These are phyloP conservation scores for Tricholoma hemisulphureum DNA, from an alignment of 768 basidiomycete species.

Conservation along the genomic window DNA sequence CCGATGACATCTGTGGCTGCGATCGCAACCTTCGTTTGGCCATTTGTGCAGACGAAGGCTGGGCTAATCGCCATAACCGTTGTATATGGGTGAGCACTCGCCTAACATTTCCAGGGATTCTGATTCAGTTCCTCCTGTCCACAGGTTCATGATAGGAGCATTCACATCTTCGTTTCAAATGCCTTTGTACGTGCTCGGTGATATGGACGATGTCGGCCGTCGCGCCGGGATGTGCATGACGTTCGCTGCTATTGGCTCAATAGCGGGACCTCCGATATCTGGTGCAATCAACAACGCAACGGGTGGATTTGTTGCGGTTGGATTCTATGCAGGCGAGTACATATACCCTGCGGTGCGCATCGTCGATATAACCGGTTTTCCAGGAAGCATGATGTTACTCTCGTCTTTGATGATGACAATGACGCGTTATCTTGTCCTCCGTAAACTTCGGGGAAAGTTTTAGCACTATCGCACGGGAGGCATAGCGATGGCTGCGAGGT, in stretches of 20 bases:
- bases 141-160: slow-evolving; percentile 49
- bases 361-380: not conserved
- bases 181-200: slow-evolving; percentile 53
- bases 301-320: slow-evolving; percentile 43
- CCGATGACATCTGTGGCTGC: slow-evolving; percentile 51
- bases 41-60: slow-evolving; percentile 42
- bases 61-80: slow-evolving; percentile 47
- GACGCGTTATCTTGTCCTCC: slow-evolving; percentile 40
- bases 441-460: slow-evolving; percentile 40
- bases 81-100: slow-evolving; percentile 55
- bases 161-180: slow-evolving; percentile 48
- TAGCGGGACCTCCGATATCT: slow-evolving; percentile 62
- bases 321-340: slow-evolving; percentile 49
- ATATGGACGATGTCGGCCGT: slow-evolving; percentile 52
- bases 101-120: too few relatives aligned
- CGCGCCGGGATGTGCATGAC: slow-evolving; percentile 56
- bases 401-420: slow-evolving; percentile 40
- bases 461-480: too few relatives aligned
- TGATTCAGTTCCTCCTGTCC: too few relatives aligned
- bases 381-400: slow-evolving; percentile 39
- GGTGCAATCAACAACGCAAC: slow-evolving; percentile 53
- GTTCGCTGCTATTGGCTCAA: slow-evolving; percentile 50
- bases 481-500: too few relatives aligned
- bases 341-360: too few relatives aligned
- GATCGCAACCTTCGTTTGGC: slow-evolving; percentile 60